Conservation (phyloP, 106 monocot genomes). For the Apostasia ramifera region DNA sequence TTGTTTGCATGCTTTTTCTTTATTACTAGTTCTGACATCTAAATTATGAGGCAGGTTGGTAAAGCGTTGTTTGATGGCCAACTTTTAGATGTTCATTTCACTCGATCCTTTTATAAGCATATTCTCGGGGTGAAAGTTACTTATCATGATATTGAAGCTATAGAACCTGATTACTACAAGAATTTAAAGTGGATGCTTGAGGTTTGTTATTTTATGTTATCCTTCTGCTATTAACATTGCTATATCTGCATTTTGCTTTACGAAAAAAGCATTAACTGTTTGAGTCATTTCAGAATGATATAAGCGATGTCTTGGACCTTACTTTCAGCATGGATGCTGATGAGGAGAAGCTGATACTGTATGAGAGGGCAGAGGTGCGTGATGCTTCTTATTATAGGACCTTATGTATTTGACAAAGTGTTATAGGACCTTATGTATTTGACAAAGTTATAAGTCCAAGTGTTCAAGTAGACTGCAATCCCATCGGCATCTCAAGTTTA, state of each 20-base stretch:
- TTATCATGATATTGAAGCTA: conserved; percentile 97
- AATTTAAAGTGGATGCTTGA: conserved; percentile 99
- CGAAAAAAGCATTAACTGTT: not conserved
- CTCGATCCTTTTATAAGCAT: conserved; percentile 97
- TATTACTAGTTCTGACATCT: not conserved
- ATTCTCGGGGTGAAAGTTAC: conserved; percentile 96
- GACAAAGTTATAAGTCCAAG: not conserved
- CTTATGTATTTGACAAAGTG: not conserved
- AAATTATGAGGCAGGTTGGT: conserved; percentile 51
- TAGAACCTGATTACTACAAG: conserved; percentile 92
- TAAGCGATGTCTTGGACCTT: conserved; percentile 84
- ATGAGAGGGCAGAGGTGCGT: conserved; percentile 77
- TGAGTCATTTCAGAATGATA: conserved; percentile 65
- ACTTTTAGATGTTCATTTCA: conserved; percentile 97
- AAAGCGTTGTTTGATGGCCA: conserved; percentile 97
- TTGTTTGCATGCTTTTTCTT: not conserved
- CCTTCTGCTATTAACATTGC: not conserved
- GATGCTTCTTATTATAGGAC: not conserved
- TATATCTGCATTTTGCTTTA: not conserved
- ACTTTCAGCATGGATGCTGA: conserved; percentile 98
- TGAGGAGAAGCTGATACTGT: conserved; percentile 94
- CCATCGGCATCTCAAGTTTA: too few relatives aligned
- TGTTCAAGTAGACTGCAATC: not conserved
- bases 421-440: not conserved
- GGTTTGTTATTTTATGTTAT: conserved; percentile 30